Percentiles rank a stretch among this genome's conserved stretches.
phyloP scores from a whole-genome alignment of 306 rosid species.

The Lagenaria siceraria region DNA sequence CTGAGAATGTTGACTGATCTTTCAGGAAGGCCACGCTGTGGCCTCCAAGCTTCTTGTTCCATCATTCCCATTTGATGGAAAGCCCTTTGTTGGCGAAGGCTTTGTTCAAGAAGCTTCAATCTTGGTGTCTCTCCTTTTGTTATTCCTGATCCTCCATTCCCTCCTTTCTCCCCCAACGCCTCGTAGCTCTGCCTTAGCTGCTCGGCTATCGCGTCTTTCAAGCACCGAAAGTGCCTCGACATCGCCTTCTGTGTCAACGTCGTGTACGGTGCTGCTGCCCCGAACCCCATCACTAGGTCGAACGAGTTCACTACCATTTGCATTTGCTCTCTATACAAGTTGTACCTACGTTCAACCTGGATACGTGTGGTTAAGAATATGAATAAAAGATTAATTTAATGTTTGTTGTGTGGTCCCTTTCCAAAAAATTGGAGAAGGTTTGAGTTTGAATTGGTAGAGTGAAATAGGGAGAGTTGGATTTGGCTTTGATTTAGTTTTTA shows the following conservation, averaged over 20 bases:
- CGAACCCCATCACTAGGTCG: conserved; percentile 82
- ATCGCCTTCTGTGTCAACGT: conserved; percentile 90
- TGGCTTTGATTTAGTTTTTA: neutral
- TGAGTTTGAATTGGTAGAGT: neutral
- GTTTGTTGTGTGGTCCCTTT: neutral
- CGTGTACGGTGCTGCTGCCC: conserved; percentile 90
- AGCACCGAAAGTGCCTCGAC: conserved; percentile 90
- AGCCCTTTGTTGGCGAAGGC: conserved; percentile 85
- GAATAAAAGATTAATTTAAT: neutral
- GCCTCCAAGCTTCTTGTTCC: conserved; percentile 99
- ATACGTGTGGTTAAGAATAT: neutral
- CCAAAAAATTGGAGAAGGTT: neutral
- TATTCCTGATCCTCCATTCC: conserved; percentile 54
- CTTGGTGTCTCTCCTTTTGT: conserved; percentile 98
- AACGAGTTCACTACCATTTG: conserved; percentile 91
- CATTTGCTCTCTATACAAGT: conserved; percentile 91
- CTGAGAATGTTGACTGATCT: conserved; percentile 92
- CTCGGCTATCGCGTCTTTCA: conserved; percentile 64
- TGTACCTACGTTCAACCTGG: conserved; percentile 93
- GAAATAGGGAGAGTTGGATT: neutral
- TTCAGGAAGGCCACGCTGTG: conserved; percentile 96
- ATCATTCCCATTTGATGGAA: conserved; percentile 94
- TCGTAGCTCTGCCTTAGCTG: conserved; percentile 71
- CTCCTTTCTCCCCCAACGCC: conserved; percentile 79
- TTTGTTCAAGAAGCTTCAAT: conserved; percentile 69